Percentiles rank a stretch among this genome's conserved stretches.
phyloP scores from a whole-genome alignment of 23 red algal genomes.

The Gracilaria domingensis region DNA sequence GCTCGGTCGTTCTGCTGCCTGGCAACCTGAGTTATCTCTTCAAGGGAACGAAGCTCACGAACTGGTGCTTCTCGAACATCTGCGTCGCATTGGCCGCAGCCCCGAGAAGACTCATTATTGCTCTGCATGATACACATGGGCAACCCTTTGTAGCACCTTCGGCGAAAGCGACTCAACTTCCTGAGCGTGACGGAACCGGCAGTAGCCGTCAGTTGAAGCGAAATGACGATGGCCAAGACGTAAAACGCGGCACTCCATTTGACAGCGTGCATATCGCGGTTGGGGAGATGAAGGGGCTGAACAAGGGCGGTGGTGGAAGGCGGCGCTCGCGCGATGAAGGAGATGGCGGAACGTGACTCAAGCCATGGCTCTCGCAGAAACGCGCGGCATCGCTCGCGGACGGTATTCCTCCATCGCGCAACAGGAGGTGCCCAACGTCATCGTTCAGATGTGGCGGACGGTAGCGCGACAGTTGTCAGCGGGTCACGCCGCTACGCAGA shows the following conservation, averaged over 20 bases:
- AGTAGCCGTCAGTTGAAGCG: not conserved
- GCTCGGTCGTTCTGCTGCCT: not conserved
- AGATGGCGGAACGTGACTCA: not conserved
- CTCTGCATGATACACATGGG: conserved; percentile 40
- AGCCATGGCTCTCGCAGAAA: not conserved
- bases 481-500: not conserved
- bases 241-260: not conserved
- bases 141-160: conserved; percentile 43
- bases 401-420: too few species aligned
- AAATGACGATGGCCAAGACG: not conserved
- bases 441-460: too few species aligned
- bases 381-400: too few species aligned
- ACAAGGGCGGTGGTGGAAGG: too few species aligned
- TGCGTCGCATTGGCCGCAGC: conserved; percentile 54
- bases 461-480: too few species aligned
- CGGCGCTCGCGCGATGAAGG: too few species aligned
- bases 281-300: too few species aligned
- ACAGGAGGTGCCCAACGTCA: too few species aligned
- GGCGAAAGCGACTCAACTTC: conserved; percentile 22
- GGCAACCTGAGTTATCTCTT: not conserved
- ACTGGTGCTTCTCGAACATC: conserved; percentile 37
- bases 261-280: not conserved
- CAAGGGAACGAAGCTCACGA: not conserved
- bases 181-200: not conserved
- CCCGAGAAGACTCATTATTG: conserved; percentile 5